phyloP scores from a whole-genome alignment of 2,329 filamentous ascomycete species.

The Tolypocladium cylindrosporum region DNA sequence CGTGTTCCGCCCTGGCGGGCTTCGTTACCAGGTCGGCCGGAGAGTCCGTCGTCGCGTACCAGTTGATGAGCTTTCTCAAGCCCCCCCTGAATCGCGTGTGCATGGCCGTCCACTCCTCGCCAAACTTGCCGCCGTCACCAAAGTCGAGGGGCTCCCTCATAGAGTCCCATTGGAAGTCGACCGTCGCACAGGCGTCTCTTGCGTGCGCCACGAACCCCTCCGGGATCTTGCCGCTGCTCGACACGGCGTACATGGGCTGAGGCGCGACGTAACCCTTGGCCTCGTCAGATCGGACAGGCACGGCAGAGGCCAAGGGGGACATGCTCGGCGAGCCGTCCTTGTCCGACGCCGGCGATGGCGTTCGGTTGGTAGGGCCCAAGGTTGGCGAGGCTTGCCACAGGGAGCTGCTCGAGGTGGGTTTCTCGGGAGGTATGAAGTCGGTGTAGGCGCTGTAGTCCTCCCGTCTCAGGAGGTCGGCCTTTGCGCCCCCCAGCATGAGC shows the following conservation, averaged over 20 bases:
- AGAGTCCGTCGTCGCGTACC: conserved; percentile 57
- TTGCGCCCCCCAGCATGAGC: conserved; percentile 81
- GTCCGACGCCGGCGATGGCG: conserved; percentile 13
- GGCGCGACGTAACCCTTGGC: conserved; percentile 60
- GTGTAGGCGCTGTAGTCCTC: conserved; percentile 53
- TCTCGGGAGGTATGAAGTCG: conserved; percentile 9
- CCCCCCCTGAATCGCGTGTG: conserved; percentile 80
- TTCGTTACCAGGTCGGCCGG: conserved; percentile 42
- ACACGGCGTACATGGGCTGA: conserved; percentile 73
- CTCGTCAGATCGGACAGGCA: conserved; percentile 17
- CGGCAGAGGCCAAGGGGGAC: conserved; percentile 21
- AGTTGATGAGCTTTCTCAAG: conserved; percentile 67
- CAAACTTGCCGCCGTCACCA: conserved; percentile 79
- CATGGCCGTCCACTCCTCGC: conserved; percentile 95
- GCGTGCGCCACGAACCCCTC: conserved; percentile 84
- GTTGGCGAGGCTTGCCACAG: conserved; percentile 23
- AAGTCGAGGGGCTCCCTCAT: conserved; percentile 69
- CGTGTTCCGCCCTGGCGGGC: conserved; percentile 13
- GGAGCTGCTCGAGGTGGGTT: conserved; percentile 13
- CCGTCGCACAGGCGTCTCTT: conserved; percentile 69
- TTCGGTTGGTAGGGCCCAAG: conserved; percentile 12
- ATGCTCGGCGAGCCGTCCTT: conserved; percentile 15
- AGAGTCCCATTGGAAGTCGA: conserved; percentile 97
- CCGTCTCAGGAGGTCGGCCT: conserved; percentile 71
- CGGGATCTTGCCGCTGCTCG: conserved; percentile 70